phyloP scores from a whole-genome alignment of 495 filamentous ascomycete species.

The Lepidopterella palustris region DNA sequence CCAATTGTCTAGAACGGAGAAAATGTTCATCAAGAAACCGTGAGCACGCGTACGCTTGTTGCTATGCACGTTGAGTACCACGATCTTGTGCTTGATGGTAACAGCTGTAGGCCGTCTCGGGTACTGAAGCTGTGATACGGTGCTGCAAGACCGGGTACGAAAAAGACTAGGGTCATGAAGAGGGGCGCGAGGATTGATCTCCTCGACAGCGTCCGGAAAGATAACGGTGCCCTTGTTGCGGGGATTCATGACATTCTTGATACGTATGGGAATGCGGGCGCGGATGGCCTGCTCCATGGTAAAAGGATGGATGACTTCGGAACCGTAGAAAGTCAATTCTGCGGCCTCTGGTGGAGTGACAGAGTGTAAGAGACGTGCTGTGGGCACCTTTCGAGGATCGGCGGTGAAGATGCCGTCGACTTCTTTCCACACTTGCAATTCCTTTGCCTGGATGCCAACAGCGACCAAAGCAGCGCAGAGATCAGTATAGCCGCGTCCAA shows the following conservation, averaged over 20 bases:
- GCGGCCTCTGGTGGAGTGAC: constrained; percentile 49
- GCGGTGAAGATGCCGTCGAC: constrained; percentile 55
- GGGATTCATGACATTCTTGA: constrained; percentile 98
- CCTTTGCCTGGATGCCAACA: constrained; percentile 42
- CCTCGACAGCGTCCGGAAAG: constrained; percentile 45
- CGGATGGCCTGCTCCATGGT: constrained; percentile 98
- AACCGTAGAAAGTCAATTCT: constrained; percentile 50
- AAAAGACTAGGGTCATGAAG: constrained; percentile 40
- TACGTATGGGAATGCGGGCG: constrained; percentile 85
- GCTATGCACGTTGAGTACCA: constrained; percentile 90
- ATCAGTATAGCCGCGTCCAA: constrained; percentile 49
- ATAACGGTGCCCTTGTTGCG: constrained; percentile 82
- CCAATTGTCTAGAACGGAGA: constrained; percentile 73
- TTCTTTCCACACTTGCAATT: constrained; percentile 53
- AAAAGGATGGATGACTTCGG: constrained; percentile 85
- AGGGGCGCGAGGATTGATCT: constrained; percentile 43
- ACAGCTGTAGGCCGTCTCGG: constrained; percentile 71
- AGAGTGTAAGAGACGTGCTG: constrained; percentile 43
- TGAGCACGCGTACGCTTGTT: constrained; percentile 84
- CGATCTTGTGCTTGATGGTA: constrained; percentile 88
- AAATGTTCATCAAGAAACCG: constrained; percentile 87
- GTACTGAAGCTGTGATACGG: constrained; percentile 8
- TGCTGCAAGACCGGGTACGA: constrained; percentile 32
- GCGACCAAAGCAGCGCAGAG: constrained; percentile 48
- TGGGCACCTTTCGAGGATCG: constrained; percentile 49